These are phyloP conservation scores for Leptographium radiaticola DNA, from an alignment of 2,329 filamentous ascomycete species.

Conservation along the genomic window DNA sequence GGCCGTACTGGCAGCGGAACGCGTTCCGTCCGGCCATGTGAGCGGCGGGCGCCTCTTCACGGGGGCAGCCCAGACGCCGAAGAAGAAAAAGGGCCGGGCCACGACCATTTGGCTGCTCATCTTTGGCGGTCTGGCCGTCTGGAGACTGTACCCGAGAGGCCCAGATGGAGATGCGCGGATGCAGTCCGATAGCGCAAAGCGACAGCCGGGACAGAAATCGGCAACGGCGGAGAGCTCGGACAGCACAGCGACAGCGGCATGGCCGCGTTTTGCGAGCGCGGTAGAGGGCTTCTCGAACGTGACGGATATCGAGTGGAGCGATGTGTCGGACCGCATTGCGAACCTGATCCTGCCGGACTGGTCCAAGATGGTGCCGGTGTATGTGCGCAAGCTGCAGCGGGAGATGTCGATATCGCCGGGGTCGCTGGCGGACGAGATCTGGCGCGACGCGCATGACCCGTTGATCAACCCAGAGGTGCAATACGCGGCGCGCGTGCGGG, in stretches of 20 bases:
- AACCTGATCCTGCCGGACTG: constrained; percentile 70
- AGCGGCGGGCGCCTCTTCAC: background rate
- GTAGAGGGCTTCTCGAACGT: constrained; percentile 40
- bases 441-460: constrained; percentile 79
- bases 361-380: constrained; percentile 63
- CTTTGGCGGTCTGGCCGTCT: background rate
- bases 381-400: constrained; percentile 69
- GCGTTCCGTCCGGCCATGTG: too few species aligned
- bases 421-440: constrained; percentile 84
- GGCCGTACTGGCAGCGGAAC: background rate
- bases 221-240: background rate
- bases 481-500: constrained; percentile 67
- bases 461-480: constrained; percentile 75
- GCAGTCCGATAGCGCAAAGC: background rate
- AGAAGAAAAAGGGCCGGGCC: background rate
- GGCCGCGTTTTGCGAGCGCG: constrained; percentile 31
- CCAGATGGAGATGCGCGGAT: background rate
- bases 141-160: background rate
- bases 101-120: background rate
- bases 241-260: constrained; percentile 19
- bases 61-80: background rate
- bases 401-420: constrained; percentile 82
- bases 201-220: background rate
- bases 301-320: constrained; percentile 41
- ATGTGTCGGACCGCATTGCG: constrained; percentile 45